Base-by-base conservation (phyloP, 108 stramenopile genomes). In the Skeletonema costatum region DNA sequence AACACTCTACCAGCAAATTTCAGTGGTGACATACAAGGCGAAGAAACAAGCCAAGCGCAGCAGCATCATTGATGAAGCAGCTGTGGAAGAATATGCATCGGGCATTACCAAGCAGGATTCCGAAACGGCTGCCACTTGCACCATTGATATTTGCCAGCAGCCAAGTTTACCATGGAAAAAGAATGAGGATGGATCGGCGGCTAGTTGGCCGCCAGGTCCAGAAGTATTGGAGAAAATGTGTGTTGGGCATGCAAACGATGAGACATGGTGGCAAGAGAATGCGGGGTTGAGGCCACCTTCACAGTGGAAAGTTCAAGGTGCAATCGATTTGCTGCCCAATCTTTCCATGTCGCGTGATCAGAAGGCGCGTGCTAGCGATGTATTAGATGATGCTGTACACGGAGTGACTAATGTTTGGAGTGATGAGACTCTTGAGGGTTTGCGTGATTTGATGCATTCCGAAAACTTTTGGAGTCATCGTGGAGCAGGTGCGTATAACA, bases 341-440 rank as follows among this genome's bases (percentile, higher is more conserved):
- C 36, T 75, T 17, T 31, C 74, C 17, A 30, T 75, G 11, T 29
- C 70, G 17, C 17, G 21, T 19, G 59, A 75, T 31, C 74, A 71
- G 6, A 75, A 70, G 60, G 30, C 25, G 9, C 60, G 30, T 32
- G 70, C 68, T 17, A 32, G 32, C 1, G 58, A 61, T 62, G 58
- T 21, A 60, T 32, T 75, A 2, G 70, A 70, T 60, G 68, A 51
- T 41, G 68, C 74, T 25, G 69, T 75, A 14, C 74, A 75, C 30
- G 74, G 74, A 12, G 70, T 70, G 69, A 75, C 74, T 21, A 75
- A 75, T 38, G 69, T 61, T 46, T 71, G 68, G 68, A 75, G 59
- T 39, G 58, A 71, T 39, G 58, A 60, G 14, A 70, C 74, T 63
- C 29, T 75, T 8, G 33, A 60, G 21, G 68, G 36, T 13, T 58